Conservation (phyloP, 2,329 filamentous ascomycete species). For the Magnaporthiopsis incrustans region DNA sequence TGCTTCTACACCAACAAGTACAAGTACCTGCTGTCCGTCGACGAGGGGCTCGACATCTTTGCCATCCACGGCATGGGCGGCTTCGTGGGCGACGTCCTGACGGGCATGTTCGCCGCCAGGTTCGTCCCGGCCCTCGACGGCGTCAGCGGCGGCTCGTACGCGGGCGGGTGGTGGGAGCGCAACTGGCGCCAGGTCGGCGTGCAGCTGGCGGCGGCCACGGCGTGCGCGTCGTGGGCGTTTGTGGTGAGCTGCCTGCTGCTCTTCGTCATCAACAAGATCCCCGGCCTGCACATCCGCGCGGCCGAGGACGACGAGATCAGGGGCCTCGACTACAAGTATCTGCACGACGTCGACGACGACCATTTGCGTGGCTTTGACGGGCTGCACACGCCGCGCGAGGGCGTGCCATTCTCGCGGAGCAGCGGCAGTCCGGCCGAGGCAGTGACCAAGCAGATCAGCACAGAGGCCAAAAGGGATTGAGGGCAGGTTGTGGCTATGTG, state of each 20-base stretch:
- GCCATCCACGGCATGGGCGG: slow-evolving; percentile 53
- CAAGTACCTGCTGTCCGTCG: slow-evolving; percentile 44
- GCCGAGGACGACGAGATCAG: slow-evolving; percentile 45
- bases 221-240: slow-evolving; percentile 48
- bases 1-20: slow-evolving; percentile 39
- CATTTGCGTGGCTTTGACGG: background rate
- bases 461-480: background rate
- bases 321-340: slow-evolving; percentile 34
- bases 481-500: too few relatives aligned
- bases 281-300: slow-evolving; percentile 45
- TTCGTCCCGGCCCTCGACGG: slow-evolving; percentile 35
- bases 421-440: background rate
- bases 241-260: slow-evolving; percentile 42
- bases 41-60: slow-evolving; percentile 53
- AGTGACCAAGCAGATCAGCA: background rate
- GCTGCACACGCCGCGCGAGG: background rate
- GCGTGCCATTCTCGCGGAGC: background rate
- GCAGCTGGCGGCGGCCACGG: slow-evolving; percentile 48
- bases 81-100: slow-evolving; percentile 46
- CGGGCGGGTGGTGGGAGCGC: slow-evolving; percentile 9
- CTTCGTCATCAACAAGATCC: slow-evolving; percentile 49
- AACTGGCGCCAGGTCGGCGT: slow-evolving; percentile 48
- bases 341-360: background rate
- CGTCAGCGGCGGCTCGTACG: slow-evolving; percentile 37
- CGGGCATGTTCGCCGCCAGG: slow-evolving; percentile 46